Conservation (phyloP, 306 rosid genomes). For the Spatholobus suberectus region DNA sequence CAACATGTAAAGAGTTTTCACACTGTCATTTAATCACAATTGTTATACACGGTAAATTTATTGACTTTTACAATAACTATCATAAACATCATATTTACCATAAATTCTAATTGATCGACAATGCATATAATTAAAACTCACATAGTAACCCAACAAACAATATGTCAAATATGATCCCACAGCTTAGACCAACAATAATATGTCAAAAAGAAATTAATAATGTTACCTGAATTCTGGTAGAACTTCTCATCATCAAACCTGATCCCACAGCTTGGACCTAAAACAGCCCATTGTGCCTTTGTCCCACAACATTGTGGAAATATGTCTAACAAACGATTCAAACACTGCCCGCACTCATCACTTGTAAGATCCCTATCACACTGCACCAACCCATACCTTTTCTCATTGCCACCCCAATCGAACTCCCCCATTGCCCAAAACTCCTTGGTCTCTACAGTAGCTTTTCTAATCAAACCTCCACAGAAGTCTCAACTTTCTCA, state of each 20-base stretch:
- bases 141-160: too few relatives aligned
- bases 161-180: too few relatives aligned
- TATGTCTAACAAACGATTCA: background rate
- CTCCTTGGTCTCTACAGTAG: background rate
- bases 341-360: slow-evolving; percentile 16
- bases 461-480: slow-evolving; percentile 29
- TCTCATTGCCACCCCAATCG: background rate
- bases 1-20: too few relatives aligned
- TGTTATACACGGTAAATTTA: too few relatives aligned
- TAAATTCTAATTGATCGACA: too few relatives aligned
- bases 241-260: slow-evolving; percentile 24
- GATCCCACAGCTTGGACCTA: slow-evolving; percentile 35
- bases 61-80: too few relatives aligned
- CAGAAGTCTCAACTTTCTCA: background rate
- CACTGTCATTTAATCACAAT: too few relatives aligned
- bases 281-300: background rate
- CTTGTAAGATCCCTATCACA: slow-evolving; percentile 27
- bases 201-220: background rate
- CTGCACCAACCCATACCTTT: slow-evolving; percentile 37
- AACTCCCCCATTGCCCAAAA: slow-evolving; percentile 14
- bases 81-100: too few relatives aligned
- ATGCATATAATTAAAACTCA: too few relatives aligned
- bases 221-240: slow-evolving; percentile 24
- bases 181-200: too few relatives aligned
- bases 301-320: slow-evolving; percentile 21